Evolutionary conservation across 75 land plant genomes (phyloP).

Genomic region (Adiantum capillusveneris): DNA sequence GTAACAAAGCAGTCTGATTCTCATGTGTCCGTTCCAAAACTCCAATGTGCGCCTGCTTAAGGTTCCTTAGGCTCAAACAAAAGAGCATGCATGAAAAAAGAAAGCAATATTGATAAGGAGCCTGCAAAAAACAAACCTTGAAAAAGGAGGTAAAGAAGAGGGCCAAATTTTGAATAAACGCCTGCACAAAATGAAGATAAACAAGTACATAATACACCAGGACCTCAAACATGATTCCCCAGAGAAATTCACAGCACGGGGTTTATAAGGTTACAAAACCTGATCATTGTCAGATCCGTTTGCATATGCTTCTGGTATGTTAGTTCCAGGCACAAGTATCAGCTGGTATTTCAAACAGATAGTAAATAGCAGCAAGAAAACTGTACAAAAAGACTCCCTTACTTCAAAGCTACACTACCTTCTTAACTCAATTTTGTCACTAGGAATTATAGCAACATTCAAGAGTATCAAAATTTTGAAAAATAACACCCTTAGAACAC

Average conservation of each 20-base stretch:
- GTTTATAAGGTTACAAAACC: slow-evolving; percentile 25
- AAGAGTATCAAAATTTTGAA: too few relatives aligned
- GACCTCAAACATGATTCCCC: neutral
- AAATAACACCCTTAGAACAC: too few relatives aligned
- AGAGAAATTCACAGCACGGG: neutral
- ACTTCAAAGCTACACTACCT: too few relatives aligned
- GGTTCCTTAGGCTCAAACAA: too few relatives aligned
- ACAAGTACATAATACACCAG: slow-evolving; percentile 5
- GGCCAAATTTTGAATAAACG: slow-evolving; percentile 92
- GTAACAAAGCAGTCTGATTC: slow-evolving; percentile 54
- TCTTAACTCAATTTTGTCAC: too few relatives aligned
- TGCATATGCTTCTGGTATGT: slow-evolving; percentile 83
- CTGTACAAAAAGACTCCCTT: too few relatives aligned
- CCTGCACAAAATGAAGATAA: slow-evolving; percentile 28
- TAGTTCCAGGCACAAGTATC: slow-evolving; percentile 77
- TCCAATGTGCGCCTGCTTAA: slow-evolving; percentile 70
- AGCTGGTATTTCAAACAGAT: neutral
- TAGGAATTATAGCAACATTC: too few relatives aligned
- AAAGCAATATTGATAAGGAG: neutral
- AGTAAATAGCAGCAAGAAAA: too few relatives aligned
- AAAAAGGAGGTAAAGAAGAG: slow-evolving; percentile 92
- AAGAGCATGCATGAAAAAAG: too few relatives aligned
- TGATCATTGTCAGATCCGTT: slow-evolving; percentile 89
- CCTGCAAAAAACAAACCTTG: slow-evolving; percentile 46
- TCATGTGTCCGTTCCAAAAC: slow-evolving; percentile 72